Conservation (phyloP, 2,329 filamentous ascomycete genomes). For the Aspergillus alliaceus region DNA sequence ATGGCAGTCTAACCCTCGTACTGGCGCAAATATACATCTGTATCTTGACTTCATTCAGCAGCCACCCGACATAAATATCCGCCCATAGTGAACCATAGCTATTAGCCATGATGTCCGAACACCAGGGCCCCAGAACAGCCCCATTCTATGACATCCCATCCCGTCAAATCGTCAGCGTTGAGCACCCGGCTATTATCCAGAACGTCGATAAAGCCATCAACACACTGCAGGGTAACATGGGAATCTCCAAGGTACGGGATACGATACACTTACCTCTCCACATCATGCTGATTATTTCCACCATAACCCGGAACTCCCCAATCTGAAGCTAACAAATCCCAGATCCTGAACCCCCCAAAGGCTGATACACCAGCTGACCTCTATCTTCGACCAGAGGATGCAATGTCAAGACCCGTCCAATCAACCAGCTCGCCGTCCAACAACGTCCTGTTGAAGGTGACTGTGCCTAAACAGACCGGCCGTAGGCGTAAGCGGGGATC, state of each 20-base stretch:
- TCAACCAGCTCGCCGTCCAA: conserved; percentile 75
- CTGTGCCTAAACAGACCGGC: conserved; percentile 81
- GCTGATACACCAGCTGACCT: conserved; percentile 59
- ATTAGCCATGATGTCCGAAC: conserved; percentile 20
- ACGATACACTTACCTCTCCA: neutral
- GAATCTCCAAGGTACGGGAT: conserved; percentile 55
- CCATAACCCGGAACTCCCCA: neutral
- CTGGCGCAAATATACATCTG: neutral
- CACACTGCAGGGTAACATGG: conserved; percentile 59
- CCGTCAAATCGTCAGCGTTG: conserved; percentile 59
- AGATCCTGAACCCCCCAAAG: conserved; percentile 49
- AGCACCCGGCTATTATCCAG: conserved; percentile 66
- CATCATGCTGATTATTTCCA: neutral
- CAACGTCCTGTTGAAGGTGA: conserved; percentile 83
- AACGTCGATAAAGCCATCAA: conserved; percentile 64
- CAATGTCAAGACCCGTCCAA: conserved; percentile 72
- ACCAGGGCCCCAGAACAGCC: conserved; percentile 31
- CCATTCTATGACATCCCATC: conserved; percentile 54
- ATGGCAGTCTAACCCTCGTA: neutral
- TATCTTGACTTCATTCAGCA: neutral
- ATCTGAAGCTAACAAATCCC: conserved; percentile 5
- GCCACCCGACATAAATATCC: neutral
- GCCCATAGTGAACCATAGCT: neutral
- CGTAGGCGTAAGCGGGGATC: conserved; percentile 82
- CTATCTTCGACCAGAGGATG: conserved; percentile 78